phyloP scores from a whole-genome alignment of 2,329 filamentous ascomycete genomes.

The Biscogniauxia mediterranea region DNA sequence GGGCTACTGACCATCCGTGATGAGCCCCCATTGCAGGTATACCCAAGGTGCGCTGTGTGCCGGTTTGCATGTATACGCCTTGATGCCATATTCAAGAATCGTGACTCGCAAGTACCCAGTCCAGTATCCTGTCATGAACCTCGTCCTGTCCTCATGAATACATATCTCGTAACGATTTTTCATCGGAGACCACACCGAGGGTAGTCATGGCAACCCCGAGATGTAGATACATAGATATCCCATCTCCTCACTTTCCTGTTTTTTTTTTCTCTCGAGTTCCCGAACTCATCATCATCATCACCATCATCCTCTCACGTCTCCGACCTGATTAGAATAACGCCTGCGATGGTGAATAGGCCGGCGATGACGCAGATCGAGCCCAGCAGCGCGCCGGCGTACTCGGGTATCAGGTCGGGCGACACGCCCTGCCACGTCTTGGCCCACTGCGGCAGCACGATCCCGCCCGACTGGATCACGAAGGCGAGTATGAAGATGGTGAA shows the following conservation, averaged over 20 bases:
- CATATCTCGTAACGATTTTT: neutral
- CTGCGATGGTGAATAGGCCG: conserved; percentile 12
- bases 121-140: neutral
- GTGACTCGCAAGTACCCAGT: neutral
- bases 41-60: neutral
- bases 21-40: neutral
- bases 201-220: neutral
- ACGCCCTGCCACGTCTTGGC: conserved; percentile 16
- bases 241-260: too few species aligned
- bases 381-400: conserved; percentile 15
- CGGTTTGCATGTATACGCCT: neutral
- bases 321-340: conserved; percentile 11
- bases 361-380: conserved; percentile 11
- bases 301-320: conserved; percentile 10
- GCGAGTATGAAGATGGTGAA: conserved; percentile 18
- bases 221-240: neutral
- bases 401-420: conserved; percentile 6
- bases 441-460: conserved; percentile 16
- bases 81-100: neutral
- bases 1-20: neutral
- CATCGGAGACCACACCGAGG: neutral
- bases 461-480: conserved; percentile 12
- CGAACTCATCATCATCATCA: neutral
- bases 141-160: neutral
- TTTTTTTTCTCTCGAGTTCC: neutral